Conservation (phyloP, 2,329 filamentous ascomycete species). For the Phialophora macrospora region DNA sequence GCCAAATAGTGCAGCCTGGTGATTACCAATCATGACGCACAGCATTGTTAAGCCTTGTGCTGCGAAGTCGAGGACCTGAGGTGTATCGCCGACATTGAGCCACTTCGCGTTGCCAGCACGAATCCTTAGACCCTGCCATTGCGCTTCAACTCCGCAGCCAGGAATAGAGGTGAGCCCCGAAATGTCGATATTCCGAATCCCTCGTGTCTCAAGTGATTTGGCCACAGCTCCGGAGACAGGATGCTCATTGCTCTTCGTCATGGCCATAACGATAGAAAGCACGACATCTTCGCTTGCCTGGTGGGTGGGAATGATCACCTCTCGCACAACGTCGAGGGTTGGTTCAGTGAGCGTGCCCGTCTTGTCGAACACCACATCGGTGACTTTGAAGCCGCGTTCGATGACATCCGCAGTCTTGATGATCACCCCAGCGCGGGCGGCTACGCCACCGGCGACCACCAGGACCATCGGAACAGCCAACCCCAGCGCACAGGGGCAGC, state of each 20-base stretch:
- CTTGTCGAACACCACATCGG: slow-evolving; percentile 78
- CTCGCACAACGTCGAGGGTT: slow-evolving; percentile 49
- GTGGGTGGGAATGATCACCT: slow-evolving; percentile 31
- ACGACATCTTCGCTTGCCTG: not conserved
- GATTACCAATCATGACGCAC: slow-evolving; percentile 59
- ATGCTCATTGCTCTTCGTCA: slow-evolving; percentile 50
- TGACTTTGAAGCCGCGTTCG: slow-evolving; percentile 64
- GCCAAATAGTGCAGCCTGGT: slow-evolving; percentile 56
- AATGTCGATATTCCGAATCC: slow-evolving; percentile 31
- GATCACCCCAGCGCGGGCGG: slow-evolving; percentile 67
- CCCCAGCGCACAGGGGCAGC: slow-evolving; percentile 78
- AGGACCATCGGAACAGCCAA: slow-evolving; percentile 79
- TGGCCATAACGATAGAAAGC: slow-evolving; percentile 20
- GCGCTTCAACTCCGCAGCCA: slow-evolving; percentile 41
- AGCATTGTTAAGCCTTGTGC: slow-evolving; percentile 57
- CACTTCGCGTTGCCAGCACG: slow-evolving; percentile 41
- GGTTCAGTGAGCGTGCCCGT: slow-evolving; percentile 75
- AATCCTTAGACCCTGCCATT: slow-evolving; percentile 24
- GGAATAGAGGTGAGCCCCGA: slow-evolving; percentile 39
- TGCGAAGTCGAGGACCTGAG: slow-evolving; percentile 45
- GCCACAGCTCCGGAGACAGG: slow-evolving; percentile 59
- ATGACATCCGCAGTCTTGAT: slow-evolving; percentile 70
- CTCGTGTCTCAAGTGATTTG: slow-evolving; percentile 46
- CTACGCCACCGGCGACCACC: slow-evolving; percentile 71
- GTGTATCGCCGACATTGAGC: slow-evolving; percentile 45